phyloP scores from a whole-genome alignment of 2,329 filamentous ascomycete genomes.

The Fusarium marasasianum region DNA sequence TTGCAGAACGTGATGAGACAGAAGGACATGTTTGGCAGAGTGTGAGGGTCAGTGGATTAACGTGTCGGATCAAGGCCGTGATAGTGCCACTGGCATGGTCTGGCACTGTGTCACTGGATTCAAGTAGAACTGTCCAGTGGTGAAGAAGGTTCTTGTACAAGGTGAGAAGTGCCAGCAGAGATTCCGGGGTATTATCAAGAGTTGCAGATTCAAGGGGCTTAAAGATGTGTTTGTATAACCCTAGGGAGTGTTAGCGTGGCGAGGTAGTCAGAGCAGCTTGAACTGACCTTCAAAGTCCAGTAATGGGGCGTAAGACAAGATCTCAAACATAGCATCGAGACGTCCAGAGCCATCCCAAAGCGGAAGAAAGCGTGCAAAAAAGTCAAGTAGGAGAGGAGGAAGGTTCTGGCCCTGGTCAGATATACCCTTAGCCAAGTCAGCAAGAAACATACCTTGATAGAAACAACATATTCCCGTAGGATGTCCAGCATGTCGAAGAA shows the following conservation, averaged over 20 bases:
- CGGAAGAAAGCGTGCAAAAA: conserved; percentile 62
- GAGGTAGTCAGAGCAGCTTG: not conserved
- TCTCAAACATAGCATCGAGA: conserved; percentile 63
- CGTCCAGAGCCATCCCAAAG: conserved; percentile 71
- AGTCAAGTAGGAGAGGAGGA: conserved; percentile 59
- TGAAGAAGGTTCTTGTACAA: conserved; percentile 75
- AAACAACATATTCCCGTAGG: conserved; percentile 64
- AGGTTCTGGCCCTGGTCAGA: conserved; percentile 51
- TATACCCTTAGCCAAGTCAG: not conserved
- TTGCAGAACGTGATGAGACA: conserved; percentile 59
- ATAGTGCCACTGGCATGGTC: conserved; percentile 51
- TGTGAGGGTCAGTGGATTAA: conserved; percentile 66
- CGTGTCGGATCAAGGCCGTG: conserved; percentile 56
- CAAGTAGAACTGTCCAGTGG: conserved; percentile 63
- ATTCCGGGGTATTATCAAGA: conserved; percentile 58
- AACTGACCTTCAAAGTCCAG: conserved; percentile 63
- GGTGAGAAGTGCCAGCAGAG: conserved; percentile 67
- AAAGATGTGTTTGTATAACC: conserved; percentile 60
- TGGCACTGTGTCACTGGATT: conserved; percentile 51
- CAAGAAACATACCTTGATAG: conserved; percentile 60
- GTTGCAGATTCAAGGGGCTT: conserved; percentile 61
- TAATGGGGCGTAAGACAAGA: conserved; percentile 66
- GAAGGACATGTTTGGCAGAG: conserved; percentile 63
- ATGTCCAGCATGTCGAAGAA: conserved; percentile 65
- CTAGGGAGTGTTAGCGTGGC: conserved; percentile 50